Conservation (phyloP, 352 stramenopile species). For the Phytopythium vexans region DNA sequence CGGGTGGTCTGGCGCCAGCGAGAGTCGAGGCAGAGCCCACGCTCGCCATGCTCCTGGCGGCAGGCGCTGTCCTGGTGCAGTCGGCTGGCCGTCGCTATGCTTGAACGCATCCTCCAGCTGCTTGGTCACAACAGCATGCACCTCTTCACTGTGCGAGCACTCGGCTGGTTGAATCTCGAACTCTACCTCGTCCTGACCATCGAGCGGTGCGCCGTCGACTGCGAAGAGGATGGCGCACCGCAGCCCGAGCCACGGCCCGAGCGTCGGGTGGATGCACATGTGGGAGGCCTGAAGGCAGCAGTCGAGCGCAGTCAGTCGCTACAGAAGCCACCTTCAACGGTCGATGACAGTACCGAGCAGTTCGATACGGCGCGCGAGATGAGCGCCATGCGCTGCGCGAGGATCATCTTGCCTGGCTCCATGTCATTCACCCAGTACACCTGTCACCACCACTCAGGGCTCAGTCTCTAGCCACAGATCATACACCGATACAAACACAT, state of each 20-base stretch:
- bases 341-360: conserved; percentile 30
- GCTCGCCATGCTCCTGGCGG: conserved; percentile 44
- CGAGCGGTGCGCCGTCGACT: conserved; percentile 16
- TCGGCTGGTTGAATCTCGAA: conserved; percentile 16
- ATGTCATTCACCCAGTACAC: conserved; percentile 70
- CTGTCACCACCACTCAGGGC: conserved; percentile 13
- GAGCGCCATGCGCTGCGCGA: conserved; percentile 67
- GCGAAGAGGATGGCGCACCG: conserved; percentile 57
- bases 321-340: neutral
- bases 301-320: neutral
- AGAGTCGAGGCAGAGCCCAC: conserved; percentile 57
- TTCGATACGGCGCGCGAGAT: conserved; percentile 37
- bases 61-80: conserved; percentile 11
- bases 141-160: conserved; percentile 35
- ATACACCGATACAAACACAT: neutral
- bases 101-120: conserved; percentile 50
- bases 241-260: conserved; percentile 69
- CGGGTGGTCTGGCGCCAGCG: conserved; percentile 48
- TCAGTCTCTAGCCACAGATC: neutral
- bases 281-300: conserved; percentile 38
- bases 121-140: conserved; percentile 30
- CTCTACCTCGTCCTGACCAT: neutral
- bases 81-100: conserved; percentile 26
- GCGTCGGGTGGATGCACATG: conserved; percentile 56
- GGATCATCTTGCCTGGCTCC: conserved; percentile 67